Base-by-base conservation (phyloP, 768 basidiomycete species). In the Butyriboletus loyo region DNA sequence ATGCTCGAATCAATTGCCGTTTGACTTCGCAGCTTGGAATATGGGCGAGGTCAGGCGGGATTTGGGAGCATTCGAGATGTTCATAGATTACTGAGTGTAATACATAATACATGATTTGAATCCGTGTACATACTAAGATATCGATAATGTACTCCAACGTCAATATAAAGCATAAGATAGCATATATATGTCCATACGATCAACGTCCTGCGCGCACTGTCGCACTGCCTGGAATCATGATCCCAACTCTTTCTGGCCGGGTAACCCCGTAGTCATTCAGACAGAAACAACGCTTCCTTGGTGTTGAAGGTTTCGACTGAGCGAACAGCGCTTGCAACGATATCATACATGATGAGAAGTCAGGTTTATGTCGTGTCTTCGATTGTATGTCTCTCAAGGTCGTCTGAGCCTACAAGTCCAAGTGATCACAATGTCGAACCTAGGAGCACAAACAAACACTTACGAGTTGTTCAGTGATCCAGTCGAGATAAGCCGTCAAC, bases 401-500 rank as follows among this genome's bases (percentile, higher is more conserved):
- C 7, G 55, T 50, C 42, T 46, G 62, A 32, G 57, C 58, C 66
- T 66, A 48, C 25, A 38, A 8, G 48, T 50, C 28, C 27, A 21
- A 38, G 27, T 24, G 13, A 38, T 64, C 35, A 40, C 5, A n/a
- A 19, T 2, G 14, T 28, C 41, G 14, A 45, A 28, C 27, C 28
- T 14, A 21, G 24, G 37, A 27, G 4, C 5, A 24, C 1, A 19
- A 34, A 22, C 14, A 39, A 8, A 15, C 15, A 41, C 69, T 44
- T 46, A 61, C 68, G n/a, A 69, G 52, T 10, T 58, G 54, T 5
- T 64, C 60, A 2, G 69, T 56, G 7, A 64, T 66, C 61, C 60
- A 64, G 11, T 69, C 68, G 24, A 69, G 65, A 34, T 69, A 66
- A 13, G 57, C 58, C 8, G 46, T 48, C 46, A 69, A 50, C 24